A percentile compares a stretch with the other conserved stretches of the same genome.
These are phyloP conservation scores for Trypanosoma congolense DNA, from an alignment of 208 protist species.

Conservation along the genomic window DNA sequence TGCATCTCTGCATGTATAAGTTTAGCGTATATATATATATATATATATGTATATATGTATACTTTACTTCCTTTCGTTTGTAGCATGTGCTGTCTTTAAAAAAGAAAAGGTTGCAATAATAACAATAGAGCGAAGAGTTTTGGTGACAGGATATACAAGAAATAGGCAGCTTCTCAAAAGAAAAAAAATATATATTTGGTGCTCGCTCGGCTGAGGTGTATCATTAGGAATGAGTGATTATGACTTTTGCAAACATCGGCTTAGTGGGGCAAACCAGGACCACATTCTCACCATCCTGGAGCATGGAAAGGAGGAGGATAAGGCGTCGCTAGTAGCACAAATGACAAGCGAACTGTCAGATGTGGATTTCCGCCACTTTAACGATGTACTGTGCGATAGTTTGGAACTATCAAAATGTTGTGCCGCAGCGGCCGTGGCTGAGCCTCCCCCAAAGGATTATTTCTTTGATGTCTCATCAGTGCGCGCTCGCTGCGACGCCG, in stretches of 20 bases:
- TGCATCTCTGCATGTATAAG: no score
- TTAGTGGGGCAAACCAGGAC: constrained; percentile 11
- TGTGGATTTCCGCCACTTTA: constrained; percentile 21
- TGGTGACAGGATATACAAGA: no score
- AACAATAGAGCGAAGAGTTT: no score
- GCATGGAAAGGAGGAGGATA: constrained; percentile 8
- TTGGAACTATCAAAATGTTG: background rate
- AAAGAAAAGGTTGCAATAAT: no score
- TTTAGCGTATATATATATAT: no score
- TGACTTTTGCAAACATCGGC: background rate
- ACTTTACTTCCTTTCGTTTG: no score
- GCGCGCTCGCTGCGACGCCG: background rate
- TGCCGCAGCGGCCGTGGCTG: background rate
- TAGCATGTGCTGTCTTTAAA: no score
- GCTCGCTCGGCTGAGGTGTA: background rate
- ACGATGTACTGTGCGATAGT: constrained; percentile 13
- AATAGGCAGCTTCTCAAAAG: no score
- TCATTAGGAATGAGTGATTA: background rate
- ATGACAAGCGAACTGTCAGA: constrained; percentile 7
- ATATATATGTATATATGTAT: no score
- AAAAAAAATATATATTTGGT: no score
- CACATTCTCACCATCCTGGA: constrained; percentile 13
- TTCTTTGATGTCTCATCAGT: constrained; percentile 13
- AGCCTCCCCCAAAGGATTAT: constrained; percentile 18
- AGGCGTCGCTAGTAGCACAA: constrained; percentile 5